Conservation (phyloP, 306 rosid species). For the Corylus heterophylla region DNA sequence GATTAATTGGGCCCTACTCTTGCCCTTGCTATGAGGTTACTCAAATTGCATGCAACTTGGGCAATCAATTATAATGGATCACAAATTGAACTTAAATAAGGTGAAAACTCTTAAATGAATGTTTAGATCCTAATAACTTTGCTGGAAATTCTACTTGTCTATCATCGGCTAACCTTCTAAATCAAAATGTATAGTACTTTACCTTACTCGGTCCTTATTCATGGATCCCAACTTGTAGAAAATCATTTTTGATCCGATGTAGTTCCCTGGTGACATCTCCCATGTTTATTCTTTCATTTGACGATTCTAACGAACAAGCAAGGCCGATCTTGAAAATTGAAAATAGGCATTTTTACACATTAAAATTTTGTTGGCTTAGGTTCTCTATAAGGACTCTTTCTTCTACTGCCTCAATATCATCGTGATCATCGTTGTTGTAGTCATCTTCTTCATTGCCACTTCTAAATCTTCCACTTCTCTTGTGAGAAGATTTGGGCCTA, state of each 20-base stretch:
- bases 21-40: too few relatives aligned
- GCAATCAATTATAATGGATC: too few relatives aligned
- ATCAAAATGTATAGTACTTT: background rate
- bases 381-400: background rate
- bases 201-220: background rate
- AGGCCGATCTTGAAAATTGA: constrained; percentile 16
- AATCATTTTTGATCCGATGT: constrained; percentile 11
- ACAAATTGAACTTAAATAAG: too few relatives aligned
- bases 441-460: background rate
- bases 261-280: constrained; percentile 27
- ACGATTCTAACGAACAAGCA: constrained; percentile 29
- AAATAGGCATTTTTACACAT: constrained; percentile 25
- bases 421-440: too few relatives aligned
- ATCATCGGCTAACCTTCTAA: background rate
- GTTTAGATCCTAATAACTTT: too few relatives aligned
- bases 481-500: constrained; percentile 32
- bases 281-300: constrained; percentile 34
- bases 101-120: too few relatives aligned
- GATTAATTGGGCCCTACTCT: too few relatives aligned
- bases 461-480: constrained; percentile 4
- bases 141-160: too few relatives aligned
- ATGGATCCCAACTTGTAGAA: background rate
- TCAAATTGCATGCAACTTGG: too few relatives aligned
- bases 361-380: background rate
- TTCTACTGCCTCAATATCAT: background rate